Percentiles rank a stretch among this genome's conserved stretches.
Conservation (phyloP, 2,329 filamentous ascomycete genomes). For the Harringtonia lauricola region DNA sequence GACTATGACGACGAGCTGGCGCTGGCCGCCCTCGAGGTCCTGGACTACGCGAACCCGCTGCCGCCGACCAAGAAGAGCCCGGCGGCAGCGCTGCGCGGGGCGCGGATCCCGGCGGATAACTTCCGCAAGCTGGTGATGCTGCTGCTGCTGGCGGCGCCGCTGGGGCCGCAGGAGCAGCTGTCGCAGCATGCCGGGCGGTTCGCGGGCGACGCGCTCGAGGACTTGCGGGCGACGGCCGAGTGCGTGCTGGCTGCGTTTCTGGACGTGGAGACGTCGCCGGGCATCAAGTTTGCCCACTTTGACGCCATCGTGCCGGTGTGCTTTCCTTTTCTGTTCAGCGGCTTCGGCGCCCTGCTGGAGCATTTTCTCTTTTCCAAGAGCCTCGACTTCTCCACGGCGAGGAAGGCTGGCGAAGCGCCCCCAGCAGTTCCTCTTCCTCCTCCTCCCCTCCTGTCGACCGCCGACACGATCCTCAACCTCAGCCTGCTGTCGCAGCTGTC, state of each 20-base stretch:
- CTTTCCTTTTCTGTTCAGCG: constrained; percentile 56
- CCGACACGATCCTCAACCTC: constrained; percentile 51
- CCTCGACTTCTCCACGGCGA: constrained; percentile 50
- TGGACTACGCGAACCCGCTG: constrained; percentile 45
- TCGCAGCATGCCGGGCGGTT: constrained; percentile 49
- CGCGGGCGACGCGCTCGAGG: constrained; percentile 41
- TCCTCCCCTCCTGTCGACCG: constrained; percentile 33
- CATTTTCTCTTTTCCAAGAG: constrained; percentile 67
- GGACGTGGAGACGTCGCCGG: constrained; percentile 50
- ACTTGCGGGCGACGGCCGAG: constrained; percentile 51
- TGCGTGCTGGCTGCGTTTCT: constrained; percentile 56
- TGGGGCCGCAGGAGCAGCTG: constrained; percentile 53
- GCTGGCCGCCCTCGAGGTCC: constrained; percentile 55
- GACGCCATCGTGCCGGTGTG: constrained; percentile 45
- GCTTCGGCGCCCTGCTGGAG: constrained; percentile 59
- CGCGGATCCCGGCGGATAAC: constrained; percentile 64
- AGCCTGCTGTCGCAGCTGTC: constrained; percentile 58
- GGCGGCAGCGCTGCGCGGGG: constrained; percentile 40
- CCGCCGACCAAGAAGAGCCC: constrained; percentile 14
- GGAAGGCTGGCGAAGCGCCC: constrained; percentile 6
- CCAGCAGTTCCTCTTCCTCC: not conserved
- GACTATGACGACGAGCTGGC: constrained; percentile 52
- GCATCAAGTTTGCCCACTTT: constrained; percentile 52
- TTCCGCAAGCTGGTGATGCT: constrained; percentile 61
- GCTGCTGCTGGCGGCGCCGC: constrained; percentile 53